Conservation (phyloP, 1,139 yeast genomes). For the Suhomyces terraborum region DNA sequence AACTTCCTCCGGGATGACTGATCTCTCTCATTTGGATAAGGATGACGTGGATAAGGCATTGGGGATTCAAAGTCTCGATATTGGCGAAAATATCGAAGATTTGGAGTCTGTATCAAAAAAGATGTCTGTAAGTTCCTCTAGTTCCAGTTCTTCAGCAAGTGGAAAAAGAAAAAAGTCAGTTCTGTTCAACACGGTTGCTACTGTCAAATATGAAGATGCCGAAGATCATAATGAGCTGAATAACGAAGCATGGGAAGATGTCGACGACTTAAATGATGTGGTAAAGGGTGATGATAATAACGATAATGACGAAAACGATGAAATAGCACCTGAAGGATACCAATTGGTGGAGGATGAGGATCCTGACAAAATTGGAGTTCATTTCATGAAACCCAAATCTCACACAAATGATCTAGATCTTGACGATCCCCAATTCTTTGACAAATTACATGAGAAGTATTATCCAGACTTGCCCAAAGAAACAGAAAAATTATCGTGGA, state of each 20-base stretch:
- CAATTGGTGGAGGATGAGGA: conserved; percentile 36
- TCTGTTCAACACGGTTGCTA: conserved; percentile 44
- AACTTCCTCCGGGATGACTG: conserved; percentile 36
- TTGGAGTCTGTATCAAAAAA: conserved; percentile 3
- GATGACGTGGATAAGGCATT: conserved; percentile 44
- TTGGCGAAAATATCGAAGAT: conserved; percentile 16
- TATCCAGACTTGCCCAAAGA: conserved; percentile 89
- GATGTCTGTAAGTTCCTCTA: not conserved
- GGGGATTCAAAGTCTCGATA: conserved; percentile 25
- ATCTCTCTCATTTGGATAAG: conserved; percentile 38
- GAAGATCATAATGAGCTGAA: conserved; percentile 26
- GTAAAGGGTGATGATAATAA: conserved; percentile 25
- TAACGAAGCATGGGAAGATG: conserved; percentile 48
- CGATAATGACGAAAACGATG: conserved; percentile 25
- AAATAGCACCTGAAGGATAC: conserved; percentile 46
- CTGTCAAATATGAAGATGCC: conserved; percentile 42
- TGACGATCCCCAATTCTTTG: conserved; percentile 75
- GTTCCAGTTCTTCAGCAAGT: conserved; percentile 1
- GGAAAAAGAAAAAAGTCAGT: conserved; percentile 33
- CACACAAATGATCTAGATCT: conserved; percentile 51
- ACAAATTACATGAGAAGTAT: conserved; percentile 78
- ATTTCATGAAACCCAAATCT: conserved; percentile 59
- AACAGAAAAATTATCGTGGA: conserved; percentile 85
- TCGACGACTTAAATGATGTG: conserved; percentile 37
- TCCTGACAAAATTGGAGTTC: conserved; percentile 47